A percentile compares a stretch with the other conserved stretches of the same genome.
phyloP scores from a whole-genome alignment of 331 rosid species.

The Acacia concinna region DNA sequence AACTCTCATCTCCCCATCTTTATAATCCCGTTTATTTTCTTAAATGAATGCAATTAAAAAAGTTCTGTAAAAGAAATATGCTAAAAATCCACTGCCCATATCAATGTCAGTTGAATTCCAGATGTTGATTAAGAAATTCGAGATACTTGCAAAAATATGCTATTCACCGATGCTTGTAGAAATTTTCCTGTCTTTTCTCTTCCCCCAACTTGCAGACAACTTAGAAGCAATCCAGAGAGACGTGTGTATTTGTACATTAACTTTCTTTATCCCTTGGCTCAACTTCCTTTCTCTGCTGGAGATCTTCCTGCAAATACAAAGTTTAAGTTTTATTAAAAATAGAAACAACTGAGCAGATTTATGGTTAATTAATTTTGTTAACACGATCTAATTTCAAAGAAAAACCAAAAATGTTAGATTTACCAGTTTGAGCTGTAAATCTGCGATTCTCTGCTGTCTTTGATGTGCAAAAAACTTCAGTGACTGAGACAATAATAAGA shows the following conservation, averaged over 20 bases:
- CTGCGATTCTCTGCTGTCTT: slow-evolving; percentile 50
- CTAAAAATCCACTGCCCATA: not conserved
- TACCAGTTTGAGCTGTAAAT: slow-evolving; percentile 73
- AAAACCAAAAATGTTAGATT: not conserved
- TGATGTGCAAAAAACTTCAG: slow-evolving; percentile 67
- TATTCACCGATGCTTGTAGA: slow-evolving; percentile 23
- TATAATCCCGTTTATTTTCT: not conserved
- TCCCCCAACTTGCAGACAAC: slow-evolving; percentile 3
- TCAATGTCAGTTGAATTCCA: not conserved
- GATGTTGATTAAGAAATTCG: not conserved
- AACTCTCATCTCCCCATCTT: not conserved
- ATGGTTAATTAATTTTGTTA: not conserved
- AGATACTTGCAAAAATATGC: slow-evolving; percentile 21
- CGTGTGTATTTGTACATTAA: slow-evolving; percentile 4
- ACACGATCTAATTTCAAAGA: slow-evolving; percentile 20
- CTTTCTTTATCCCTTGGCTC: slow-evolving; percentile 34
- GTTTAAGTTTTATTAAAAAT: slow-evolving; percentile 11
- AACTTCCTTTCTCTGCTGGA: slow-evolving; percentile 37
- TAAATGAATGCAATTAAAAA: not conserved
- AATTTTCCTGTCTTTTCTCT: slow-evolving; percentile 17
- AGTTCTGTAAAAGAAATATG: not conserved
- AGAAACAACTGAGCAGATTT: not conserved
- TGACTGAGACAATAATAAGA: slow-evolving; percentile 52
- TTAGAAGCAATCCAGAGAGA: slow-evolving; percentile 18
- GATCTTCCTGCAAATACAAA: slow-evolving; percentile 48